Base-by-base conservation (phyloP, 495 filamentous ascomycete genomes). In the Penicillium chermesinum region DNA sequence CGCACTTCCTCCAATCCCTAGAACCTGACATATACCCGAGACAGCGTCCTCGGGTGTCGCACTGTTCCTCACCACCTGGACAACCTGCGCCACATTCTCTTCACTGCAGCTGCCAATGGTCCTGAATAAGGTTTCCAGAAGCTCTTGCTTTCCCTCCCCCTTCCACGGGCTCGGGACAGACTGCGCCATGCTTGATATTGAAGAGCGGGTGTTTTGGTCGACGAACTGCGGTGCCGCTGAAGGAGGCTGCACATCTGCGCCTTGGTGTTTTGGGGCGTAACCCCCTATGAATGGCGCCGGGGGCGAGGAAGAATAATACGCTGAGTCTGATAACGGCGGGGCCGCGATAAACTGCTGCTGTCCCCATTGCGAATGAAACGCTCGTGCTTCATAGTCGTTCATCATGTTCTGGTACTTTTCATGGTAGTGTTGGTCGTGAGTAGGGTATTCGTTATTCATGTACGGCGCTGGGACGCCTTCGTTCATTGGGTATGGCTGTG, bases 81-180 rank as follows among this genome's bases (percentile, higher is more conserved):
- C 50, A 14, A 68, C 62, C 10, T 61, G 61, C 2, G 52, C 58
- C 2, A 68, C 51, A 33, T 46, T 49, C 14, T 49, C 25, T 18
- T 68, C 65, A 33, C 66, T 61, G 18, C 65, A 68, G 46, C 54
- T 58, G 41, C 54, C 45, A n/a, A 68, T 64, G 3, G 61, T 68
- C 27, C 61, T 48, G 35, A 66, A 52, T 20, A 68, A 46, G 6
- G 54, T 59, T 41, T 68, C 53, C 16, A 68, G 46, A 0, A 66
- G 50, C 15, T 49, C 51, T 18, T 59, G 46, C 48, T 66, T 68
- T 12, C 55, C 63, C 13, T 57, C 41, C 0, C 46, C 54, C 21
- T 53, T 61, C 60, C 60, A 63, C 2, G 60, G 58, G 15, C 30
- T 38, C 7, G 60, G 43, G 15, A 55, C 49, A 0, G 52, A 36